Conservation (phyloP, 768 basidiomycete genomes). For the Antrodiella citrinella region DNA sequence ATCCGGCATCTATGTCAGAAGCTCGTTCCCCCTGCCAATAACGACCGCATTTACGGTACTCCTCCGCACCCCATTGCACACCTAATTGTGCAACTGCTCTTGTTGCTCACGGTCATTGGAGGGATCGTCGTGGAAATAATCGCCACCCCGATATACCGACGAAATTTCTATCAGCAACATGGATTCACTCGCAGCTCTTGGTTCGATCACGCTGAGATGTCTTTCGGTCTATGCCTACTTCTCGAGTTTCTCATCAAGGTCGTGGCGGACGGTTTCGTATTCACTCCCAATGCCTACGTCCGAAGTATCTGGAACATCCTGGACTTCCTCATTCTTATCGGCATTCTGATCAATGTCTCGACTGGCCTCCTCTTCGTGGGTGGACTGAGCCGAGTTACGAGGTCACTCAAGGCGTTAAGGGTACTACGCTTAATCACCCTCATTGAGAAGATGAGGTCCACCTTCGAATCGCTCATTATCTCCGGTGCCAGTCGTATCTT, state of each 20-base stretch:
- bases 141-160: constrained; percentile 80
- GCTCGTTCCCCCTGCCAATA: constrained; percentile 73
- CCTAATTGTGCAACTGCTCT: constrained; percentile 63
- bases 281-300: constrained; percentile 88
- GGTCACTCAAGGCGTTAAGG: constrained; percentile 81
- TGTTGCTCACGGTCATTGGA: constrained; percentile 70
- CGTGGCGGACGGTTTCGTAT: constrained; percentile 85
- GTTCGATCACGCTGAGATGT: constrained; percentile 79
- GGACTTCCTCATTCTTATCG: constrained; percentile 78
- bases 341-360: constrained; percentile 66
- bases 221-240: constrained; percentile 64
- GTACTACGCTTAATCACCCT: constrained; percentile 87
- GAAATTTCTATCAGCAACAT: constrained; percentile 51
- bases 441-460: constrained; percentile 76
- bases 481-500: constrained; percentile 79
- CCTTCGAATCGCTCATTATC: constrained; percentile 82
- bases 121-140: constrained; percentile 77
- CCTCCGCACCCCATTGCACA: constrained; percentile 57
- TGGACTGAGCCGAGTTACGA: constrained; percentile 72
- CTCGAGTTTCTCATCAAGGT: constrained; percentile 86
- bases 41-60: constrained; percentile 82
- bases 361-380: constrained; percentile 69
- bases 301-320: constrained; percentile 89
- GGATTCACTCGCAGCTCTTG: constrained; percentile 65
- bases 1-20: constrained; percentile 74